Evolutionary conservation across 2,329 filamentous ascomycete species (phyloP).

Genomic region (Ophiostoma perfectum): DNA sequence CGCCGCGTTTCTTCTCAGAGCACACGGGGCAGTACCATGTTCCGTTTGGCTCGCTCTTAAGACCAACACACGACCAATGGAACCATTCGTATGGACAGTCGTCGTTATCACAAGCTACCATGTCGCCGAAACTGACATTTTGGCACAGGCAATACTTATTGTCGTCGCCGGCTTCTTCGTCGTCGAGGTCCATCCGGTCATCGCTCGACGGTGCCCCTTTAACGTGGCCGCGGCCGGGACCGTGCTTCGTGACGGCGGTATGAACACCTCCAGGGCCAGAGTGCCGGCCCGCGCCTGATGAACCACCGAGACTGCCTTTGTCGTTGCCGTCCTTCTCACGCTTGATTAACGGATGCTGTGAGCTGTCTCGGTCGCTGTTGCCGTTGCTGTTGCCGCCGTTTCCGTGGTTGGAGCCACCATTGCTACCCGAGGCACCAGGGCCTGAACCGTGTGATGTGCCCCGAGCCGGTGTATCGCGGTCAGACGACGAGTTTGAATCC

Average conservation of each 20-base stretch:
- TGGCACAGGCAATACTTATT: conserved; percentile 81
- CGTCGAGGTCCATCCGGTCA: conserved; percentile 51
- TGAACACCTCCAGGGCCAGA: conserved; percentile 7
- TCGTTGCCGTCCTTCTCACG: conserved; percentile 18
- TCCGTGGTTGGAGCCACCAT: conserved; percentile 13
- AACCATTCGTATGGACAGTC: conserved; percentile 82
- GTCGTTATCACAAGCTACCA: conserved; percentile 84
- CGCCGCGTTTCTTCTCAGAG: conserved; percentile 41
- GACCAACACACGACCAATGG: conserved; percentile 69
- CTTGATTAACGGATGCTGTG: conserved; percentile 15
- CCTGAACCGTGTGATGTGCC: conserved; percentile 27
- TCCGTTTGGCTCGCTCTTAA: conserved; percentile 62
- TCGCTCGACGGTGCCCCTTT: conserved; percentile 38
- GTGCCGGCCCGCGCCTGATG: not conserved
- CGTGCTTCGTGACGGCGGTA: conserved; percentile 20
- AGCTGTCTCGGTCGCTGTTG: conserved; percentile 12
- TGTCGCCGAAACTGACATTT: conserved; percentile 77
- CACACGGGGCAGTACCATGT: conserved; percentile 64
- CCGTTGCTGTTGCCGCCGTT: conserved; percentile 10
- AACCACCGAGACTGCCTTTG: conserved; percentile 18
- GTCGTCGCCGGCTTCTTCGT: conserved; percentile 69
- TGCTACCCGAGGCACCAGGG: conserved; percentile 6
- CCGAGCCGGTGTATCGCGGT: conserved; percentile 37
- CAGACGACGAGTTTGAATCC: conserved; percentile 46
- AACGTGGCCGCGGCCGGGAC: conserved; percentile 6